Evolutionary conservation across 2,329 filamentous ascomycete species (phyloP), one percentile per base, ranked within the genome.

Genomic region (Tolypocladium guangdongense): DNA sequence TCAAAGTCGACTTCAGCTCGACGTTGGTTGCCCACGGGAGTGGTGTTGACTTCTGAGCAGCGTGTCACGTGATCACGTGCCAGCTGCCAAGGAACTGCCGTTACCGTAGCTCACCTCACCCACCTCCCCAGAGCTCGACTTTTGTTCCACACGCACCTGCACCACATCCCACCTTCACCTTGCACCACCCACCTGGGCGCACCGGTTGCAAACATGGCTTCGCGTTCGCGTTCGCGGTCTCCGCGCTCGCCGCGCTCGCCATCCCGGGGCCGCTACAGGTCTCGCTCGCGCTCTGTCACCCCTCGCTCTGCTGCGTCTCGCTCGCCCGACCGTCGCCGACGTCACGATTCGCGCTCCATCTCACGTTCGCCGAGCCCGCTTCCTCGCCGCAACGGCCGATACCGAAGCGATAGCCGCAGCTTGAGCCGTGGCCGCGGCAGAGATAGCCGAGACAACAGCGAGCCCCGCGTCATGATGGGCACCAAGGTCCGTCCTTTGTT

Each of bases 401-500:
- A 65, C 56, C 60, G 63, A 50, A 68, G 61, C 52, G 52, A 57
- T 6, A 56, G 55, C 50, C 60, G 62, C 33, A 70, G 67, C 56
- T 59, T 67, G 53, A 70, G 69, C 54, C 64, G 66, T 37, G 67
- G 64, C 33, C 63, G 63, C 8, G 62, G 62, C 45, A 68, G 70
- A 50, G 64, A 64, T 27, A 69, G 66, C 53, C 62, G 70, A 39
- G 68, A 66, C n/a, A 62, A 64, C 22, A 73, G 71, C 59, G 63
- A 61, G 48, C 68, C 64, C 39, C 73, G 75, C 8, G 61, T 64
- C 3, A 53, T 66, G 6, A 72, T 68, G 58, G 80, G 77, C 60
- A 82, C 79, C 51, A 82, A 82, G 73, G 79, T 77, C 58, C 52
- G 67, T 48, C n/a, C 36, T 2, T 35, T 32, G 14, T 39, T 43